These are phyloP conservation scores for Alternaria hordeiaustralica DNA, from an alignment of 2,329 filamentous ascomycete genomes.

Conservation along the genomic window DNA sequence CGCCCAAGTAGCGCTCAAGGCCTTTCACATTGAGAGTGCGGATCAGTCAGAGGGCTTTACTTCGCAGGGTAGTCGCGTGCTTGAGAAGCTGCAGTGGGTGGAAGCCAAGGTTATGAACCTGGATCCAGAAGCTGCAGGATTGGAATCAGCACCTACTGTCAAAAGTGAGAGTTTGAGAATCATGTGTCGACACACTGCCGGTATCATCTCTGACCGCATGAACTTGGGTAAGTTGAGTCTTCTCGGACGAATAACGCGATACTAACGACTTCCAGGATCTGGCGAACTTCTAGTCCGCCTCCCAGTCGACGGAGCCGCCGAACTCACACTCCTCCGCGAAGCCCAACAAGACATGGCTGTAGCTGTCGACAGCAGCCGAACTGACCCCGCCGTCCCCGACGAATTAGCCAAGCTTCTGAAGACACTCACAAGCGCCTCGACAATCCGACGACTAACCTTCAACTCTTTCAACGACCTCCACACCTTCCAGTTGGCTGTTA, in stretches of 20 bases:
- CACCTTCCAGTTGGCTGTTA: slow-evolving; percentile 77
- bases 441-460: slow-evolving; percentile 70
- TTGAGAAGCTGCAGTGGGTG: slow-evolving; percentile 65
- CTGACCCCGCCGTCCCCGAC: slow-evolving; percentile 56
- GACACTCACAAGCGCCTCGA: slow-evolving; percentile 62
- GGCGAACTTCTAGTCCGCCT: slow-evolving; percentile 57
- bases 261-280: slow-evolving; percentile 34
- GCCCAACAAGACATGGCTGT: slow-evolving; percentile 79
- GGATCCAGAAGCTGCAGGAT: slow-evolving; percentile 62
- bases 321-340: slow-evolving; percentile 60
- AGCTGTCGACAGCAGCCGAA: slow-evolving; percentile 62
- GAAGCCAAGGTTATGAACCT: slow-evolving; percentile 75
- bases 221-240: slow-evolving; percentile 65
- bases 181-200: slow-evolving; percentile 75
- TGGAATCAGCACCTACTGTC: slow-evolving; percentile 69
- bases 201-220: slow-evolving; percentile 81
- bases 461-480: slow-evolving; percentile 67
- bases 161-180: slow-evolving; percentile 78
- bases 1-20: slow-evolving; percentile 70
- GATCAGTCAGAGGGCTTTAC: slow-evolving; percentile 55
- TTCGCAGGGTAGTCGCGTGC: slow-evolving; percentile 48
- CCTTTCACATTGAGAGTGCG: slow-evolving; percentile 68
- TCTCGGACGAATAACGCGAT: neutral
- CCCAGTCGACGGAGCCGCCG: slow-evolving; percentile 47
- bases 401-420: slow-evolving; percentile 71